Conservation (phyloP, 768 basidiomycete species). For the Leccinum olivaceopallidum region DNA sequence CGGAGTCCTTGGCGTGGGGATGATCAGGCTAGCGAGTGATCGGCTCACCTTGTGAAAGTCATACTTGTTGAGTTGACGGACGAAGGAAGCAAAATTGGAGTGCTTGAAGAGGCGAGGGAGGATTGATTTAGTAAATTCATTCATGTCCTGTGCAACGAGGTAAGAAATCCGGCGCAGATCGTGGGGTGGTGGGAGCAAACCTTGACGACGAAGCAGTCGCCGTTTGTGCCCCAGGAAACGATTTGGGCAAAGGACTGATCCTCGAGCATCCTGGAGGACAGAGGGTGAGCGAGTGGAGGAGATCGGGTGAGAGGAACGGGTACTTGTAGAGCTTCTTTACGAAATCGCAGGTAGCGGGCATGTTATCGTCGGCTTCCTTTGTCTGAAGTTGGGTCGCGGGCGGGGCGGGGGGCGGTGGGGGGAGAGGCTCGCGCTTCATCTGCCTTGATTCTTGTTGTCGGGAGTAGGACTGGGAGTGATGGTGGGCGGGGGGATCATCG, state of each 20-base stretch:
- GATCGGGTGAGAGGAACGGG: conserved; percentile 22
- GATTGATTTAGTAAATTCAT: conserved; percentile 90
- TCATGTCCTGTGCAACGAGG: conserved; percentile 68
- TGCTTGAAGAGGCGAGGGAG: conserved; percentile 94
- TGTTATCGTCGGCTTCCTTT: conserved; percentile 60
- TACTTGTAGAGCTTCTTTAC: conserved; percentile 95
- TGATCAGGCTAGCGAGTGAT: conserved; percentile 5
- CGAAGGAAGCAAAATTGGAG: conserved; percentile 91
- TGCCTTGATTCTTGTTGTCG: conserved; percentile 26
- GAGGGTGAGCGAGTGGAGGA: conserved; percentile 4
- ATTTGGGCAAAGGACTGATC: conserved; percentile 70
- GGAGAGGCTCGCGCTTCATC: conserved; percentile 31
- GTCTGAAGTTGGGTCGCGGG: conserved; percentile 20
- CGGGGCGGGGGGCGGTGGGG: conserved; percentile 27
- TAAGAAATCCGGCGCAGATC: conserved; percentile 12
- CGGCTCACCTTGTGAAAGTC: conserved; percentile 84
- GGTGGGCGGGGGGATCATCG: conserved; percentile 38
- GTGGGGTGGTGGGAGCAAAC: conserved; percentile 23
- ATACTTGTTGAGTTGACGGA: conserved; percentile 93
- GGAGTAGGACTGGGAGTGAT: conserved; percentile 20
- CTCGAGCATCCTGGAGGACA: conserved; percentile 76
- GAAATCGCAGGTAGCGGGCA: conserved; percentile 91
- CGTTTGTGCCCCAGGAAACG: conserved; percentile 81
- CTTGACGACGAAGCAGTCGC: conserved; percentile 92
- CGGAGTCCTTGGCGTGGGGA: background rate